A percentile compares a stretch with the other conserved stretches of the same genome.
Evolutionary conservation across 352 stramenopile species (phyloP).

Genomic region (Blastocystis sp.): DNA sequence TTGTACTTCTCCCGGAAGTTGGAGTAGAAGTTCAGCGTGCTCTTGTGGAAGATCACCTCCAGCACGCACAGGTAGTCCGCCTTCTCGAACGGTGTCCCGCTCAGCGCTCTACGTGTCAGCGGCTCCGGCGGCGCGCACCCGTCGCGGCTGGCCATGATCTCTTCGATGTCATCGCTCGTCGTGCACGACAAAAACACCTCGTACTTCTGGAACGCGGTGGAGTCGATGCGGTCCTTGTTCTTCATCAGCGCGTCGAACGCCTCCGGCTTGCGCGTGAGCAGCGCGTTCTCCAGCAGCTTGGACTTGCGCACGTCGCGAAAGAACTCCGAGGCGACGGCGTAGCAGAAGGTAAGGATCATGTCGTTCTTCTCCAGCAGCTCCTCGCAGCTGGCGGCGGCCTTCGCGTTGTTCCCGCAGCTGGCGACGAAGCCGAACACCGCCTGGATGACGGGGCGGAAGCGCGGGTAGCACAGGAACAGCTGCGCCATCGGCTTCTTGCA

Average conservation of each 20-base stretch:
- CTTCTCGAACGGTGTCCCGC: neutral
- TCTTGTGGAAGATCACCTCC: conserved; percentile 22
- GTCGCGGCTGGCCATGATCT: neutral
- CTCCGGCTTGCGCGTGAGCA: neutral
- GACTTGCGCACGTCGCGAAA: neutral
- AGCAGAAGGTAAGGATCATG: conserved; percentile 1
- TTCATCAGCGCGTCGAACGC: neutral
- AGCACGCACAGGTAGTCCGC: neutral
- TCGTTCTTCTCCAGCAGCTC: conserved; percentile 26
- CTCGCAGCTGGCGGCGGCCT: neutral
- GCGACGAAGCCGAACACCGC: neutral
- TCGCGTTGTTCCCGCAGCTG: neutral
- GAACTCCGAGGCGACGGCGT: neutral
- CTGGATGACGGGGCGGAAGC: neutral
- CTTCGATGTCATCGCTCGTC: conserved; percentile 9
- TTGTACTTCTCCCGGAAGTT: conserved; percentile 23
- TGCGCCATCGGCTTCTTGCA: neutral
- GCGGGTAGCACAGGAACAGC: neutral
- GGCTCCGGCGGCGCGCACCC: neutral
- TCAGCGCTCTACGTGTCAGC: neutral
- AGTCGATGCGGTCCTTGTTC: neutral
- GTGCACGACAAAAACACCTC: neutral
- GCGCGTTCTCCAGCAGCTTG: neutral
- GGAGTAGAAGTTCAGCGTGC: conserved; percentile 41
- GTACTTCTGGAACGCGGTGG: neutral